Evolutionary conservation across 2,329 filamentous ascomycete genomes (phyloP), one percentile per base, ranked within the genome.

Genomic region (Diaporthe australafricana): DNA sequence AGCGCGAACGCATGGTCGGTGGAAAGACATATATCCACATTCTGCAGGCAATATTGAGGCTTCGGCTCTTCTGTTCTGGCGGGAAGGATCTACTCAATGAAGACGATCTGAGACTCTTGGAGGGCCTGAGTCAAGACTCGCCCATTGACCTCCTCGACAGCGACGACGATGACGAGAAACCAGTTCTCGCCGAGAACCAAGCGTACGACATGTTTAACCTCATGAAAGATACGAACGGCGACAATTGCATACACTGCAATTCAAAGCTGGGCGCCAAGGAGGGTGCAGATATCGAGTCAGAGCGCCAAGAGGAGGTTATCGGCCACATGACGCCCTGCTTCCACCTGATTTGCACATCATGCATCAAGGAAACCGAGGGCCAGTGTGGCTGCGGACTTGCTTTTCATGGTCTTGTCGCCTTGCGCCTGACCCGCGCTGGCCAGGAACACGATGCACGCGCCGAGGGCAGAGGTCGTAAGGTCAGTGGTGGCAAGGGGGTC

Each of bases 21-120:
- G 96, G 95, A 52, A 94, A 92, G 76, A 93, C 93, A n/a, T 98
- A 98, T 78, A 95, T 96, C 57, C 94, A 98, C 77, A 96, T 99
- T 57, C 84, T 99, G 73, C 95, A 96, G 75, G 94, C 94, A 5
- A 98, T 99, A 78, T 88, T 97, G 75, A 92, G 96, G 38, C 89
- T 99, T 22, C 93, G 96, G 12, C 87, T 97, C 50, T 93, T 98
- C 66, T 98, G 95, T 79, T 96, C 95, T 1, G 96, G 98, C 79
- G 96, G 96, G n/a, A 93, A 93, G 75, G 96, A 98, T 73, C 88
- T 99, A 9, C 87, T 99, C 3, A 94, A 91, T 70, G 91, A 95
- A 45, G 92, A 96, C 25, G 96, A 98, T 77, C 84, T 97, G 56
- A 91, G 92, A 75, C 87, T 93, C 4, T 90, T 96, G 65, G 92